Base-by-base conservation (phyloP, 2,329 filamentous ascomycete species). In the Drechslerella stenobrocha region DNA sequence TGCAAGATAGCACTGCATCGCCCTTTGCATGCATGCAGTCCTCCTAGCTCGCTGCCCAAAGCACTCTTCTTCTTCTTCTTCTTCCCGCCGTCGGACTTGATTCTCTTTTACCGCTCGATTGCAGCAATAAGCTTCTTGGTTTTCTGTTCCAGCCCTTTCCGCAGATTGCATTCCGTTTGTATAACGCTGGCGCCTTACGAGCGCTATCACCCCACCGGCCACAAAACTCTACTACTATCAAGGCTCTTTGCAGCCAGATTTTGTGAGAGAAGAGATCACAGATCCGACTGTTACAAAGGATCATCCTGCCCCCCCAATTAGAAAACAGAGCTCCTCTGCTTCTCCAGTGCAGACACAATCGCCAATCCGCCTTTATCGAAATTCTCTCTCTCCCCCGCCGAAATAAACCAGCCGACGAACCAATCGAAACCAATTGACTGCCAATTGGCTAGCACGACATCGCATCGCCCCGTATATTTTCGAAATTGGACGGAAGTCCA, bases 181-280 rank as follows among this genome's bases (percentile, higher is more conserved):
- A 63, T 32, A 63, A 53, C 57, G 30, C 15, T 20, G 18, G 45
- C 34, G 5, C 23, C 45, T 45, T 45, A 53, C 13, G 8, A 15
- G 11, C 32, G 42, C 35, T 52, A 30, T 23, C 26, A 42, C 22
- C 24, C 32, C 46, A 52, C 20, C 46, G 32, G 20, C 23, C 26
- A 35, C 45, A 18, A 42, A 42, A 26, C 44, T 47, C 22, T 47
- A 7, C 22, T 47, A 9, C 22, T 47, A 28, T 60, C 45, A 56
- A 52, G 59, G 52, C 56, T 67, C 22, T 37, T 45, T 67, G 50
- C 63, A 60, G 55, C 13, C 22, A 51, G 55, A 60, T 60, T 67
- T 59, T 60, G 63, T 67, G 55, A 46, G 55, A 67, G 37, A 42
- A 20, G 55, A 67, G 63, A 60, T 67, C 61, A 66, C 61, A 59